A percentile compares a stretch with the other conserved stretches of the same genome.
Evolutionary conservation across 2,329 filamentous ascomycete genomes (phyloP).

Genomic region (Fonsecaea multimorphosa): DNA sequence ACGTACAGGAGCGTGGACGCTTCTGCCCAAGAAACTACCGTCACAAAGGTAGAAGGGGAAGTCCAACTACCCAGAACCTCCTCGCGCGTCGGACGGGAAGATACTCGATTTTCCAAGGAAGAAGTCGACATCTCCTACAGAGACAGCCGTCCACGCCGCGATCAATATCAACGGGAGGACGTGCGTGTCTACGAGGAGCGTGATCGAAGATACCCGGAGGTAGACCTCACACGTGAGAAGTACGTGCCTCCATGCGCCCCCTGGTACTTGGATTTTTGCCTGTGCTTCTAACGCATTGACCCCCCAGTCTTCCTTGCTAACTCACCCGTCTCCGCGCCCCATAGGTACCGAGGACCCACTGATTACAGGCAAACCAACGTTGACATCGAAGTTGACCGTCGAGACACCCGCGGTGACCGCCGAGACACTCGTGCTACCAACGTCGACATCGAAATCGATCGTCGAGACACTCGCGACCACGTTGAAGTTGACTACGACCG

Average conservation of each 20-base stretch:
- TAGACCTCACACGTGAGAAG: conserved; percentile 59
- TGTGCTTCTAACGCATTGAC: conserved; percentile 36
- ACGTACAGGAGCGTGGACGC: conserved; percentile 86
- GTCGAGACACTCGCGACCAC: conserved; percentile 43
- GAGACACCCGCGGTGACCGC: conserved; percentile 39
- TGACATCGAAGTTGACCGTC: conserved; percentile 52
- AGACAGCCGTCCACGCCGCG: conserved; percentile 68
- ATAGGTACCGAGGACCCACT: conserved; percentile 38
- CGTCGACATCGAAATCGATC: conserved; percentile 53
- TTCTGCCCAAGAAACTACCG: conserved; percentile 66
- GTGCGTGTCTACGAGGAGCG: conserved; percentile 47
- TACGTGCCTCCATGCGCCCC: conserved; percentile 46
- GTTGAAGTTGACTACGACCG: conserved; percentile 34
- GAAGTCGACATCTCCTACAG: conserved; percentile 84
- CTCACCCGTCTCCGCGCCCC: conserved; percentile 36
- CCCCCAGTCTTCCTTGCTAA: conserved; percentile 26
- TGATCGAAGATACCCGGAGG: conserved; percentile 52
- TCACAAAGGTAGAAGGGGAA: conserved; percentile 87
- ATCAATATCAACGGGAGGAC: conserved; percentile 59
- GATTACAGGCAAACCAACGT: conserved; percentile 44
- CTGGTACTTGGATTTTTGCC: conserved; percentile 19
- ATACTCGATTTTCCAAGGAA: conserved; percentile 76
- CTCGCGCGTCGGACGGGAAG: conserved; percentile 96
- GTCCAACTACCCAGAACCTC: conserved; percentile 70
- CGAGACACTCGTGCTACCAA: conserved; percentile 41